Evolutionary conservation across 345 rosid genomes (phyloP), one percentile per base, ranked within the genome.

Genomic region (Populus deltoides): DNA sequence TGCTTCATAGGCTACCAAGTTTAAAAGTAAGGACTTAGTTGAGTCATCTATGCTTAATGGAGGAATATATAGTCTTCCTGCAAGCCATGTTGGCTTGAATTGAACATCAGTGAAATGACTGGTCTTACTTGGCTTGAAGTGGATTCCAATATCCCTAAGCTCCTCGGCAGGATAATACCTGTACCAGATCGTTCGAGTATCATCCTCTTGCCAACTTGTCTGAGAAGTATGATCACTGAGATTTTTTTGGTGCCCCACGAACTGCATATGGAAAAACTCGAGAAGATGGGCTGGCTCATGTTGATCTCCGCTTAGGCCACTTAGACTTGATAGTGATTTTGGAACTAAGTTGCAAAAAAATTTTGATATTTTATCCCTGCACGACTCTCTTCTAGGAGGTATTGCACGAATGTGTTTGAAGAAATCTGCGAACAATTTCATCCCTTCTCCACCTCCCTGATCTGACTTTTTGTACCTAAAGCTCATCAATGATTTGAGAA

Each of bases 1-100:
- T 20, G n/a, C 45, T 24, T 77, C 78, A 16, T 15, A 77, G 18
- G 82, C 84, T 41, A 78, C 66, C 78, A 84, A 51, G 76, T 84
- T 84, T 17, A 78, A 35, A 13, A 84, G 41, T 24, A 53, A 72
- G 15, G 80, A 38, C 8, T 15, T 69, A 1, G 84, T 81, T 6
- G 77, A 75, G 66, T 73, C 76, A 57, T 75, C 82, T 1, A 79
- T 66, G 0, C 11, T 65, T 0, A 84, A 51, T 15, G 63, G 75
- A 12, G 84, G 84, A 3, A 84, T 18, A 41, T 1, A 41, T 41
- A 41, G 45, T 41, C 45, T 41, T 10, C 45, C 45, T 41, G 45
- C 45, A 41, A 41, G 13, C 45, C 1, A 41, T 41, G 45, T 41
- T 41, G 18, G 10, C 25, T 10, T 20, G n/a, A 77, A 77, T 17